Percentiles rank a stretch among this genome's conserved stretches.
These are phyloP conservation scores for Phoenix dactylifera DNA, from an alignment of 176 grass and related monocot genomes.

Conservation along the genomic window DNA sequence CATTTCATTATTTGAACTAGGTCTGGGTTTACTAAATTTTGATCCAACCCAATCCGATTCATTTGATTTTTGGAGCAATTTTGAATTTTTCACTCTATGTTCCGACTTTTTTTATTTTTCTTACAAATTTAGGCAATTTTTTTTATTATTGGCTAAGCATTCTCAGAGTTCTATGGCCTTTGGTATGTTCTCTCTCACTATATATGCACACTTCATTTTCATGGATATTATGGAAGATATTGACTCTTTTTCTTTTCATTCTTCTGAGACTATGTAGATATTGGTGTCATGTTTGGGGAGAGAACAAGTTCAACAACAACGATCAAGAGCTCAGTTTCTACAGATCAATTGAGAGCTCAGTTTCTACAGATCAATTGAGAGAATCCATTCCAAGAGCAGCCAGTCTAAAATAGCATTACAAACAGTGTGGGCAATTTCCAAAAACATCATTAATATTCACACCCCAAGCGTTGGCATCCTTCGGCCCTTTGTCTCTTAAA, in stretches of 20 bases:
- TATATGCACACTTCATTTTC: background rate
- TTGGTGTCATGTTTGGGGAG: slow-evolving; percentile 9
- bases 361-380: slow-evolving; percentile 6
- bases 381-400: slow-evolving; percentile 20
- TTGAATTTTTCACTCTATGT: no score
- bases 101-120: no score
- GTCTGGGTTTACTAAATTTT: no score
- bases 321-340: slow-evolving; percentile 7
- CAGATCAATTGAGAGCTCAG: no score
- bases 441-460: slow-evolving; percentile 22
- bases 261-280: background rate
- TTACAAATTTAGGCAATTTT: no score
- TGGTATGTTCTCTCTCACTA: slow-evolving; percentile 9
- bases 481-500: slow-evolving; percentile 62
- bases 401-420: slow-evolving; percentile 48
- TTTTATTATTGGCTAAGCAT: slow-evolving; percentile 21
- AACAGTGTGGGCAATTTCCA: slow-evolving; percentile 28
- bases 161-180: slow-evolving; percentile 39
- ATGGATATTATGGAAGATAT: no score
- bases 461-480: slow-evolving; percentile 40
- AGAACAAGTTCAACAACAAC: slow-evolving; percentile 6
- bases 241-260: no score
- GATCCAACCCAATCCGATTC: no score
- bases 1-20: no score
- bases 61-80: no score